Conservation (phyloP, 371 early-diverging fungal species). For the Syncephalastrum monosporum region DNA sequence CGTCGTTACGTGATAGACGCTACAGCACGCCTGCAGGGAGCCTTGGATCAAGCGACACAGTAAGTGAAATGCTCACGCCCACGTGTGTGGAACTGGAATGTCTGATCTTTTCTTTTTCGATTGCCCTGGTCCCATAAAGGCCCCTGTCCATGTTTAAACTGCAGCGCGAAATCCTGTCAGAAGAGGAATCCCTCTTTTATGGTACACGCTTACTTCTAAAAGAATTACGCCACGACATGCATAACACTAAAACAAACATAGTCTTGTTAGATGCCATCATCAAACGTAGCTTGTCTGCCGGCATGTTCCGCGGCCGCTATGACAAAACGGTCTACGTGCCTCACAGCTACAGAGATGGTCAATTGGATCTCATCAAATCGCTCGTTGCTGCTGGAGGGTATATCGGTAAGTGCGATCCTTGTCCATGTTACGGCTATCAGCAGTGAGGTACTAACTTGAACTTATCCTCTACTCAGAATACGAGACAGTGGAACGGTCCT, state of each 20-base stretch:
- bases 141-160: conserved; percentile 22
- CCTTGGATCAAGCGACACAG: conserved; percentile 17
- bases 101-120: not conserved
- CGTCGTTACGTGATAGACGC: conserved; percentile 6
- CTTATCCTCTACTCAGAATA: conserved; percentile 19
- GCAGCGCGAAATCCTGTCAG: conserved; percentile 11
- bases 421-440: not conserved
- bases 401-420: conserved; percentile 20
- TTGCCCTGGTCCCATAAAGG: conserved; percentile 8
- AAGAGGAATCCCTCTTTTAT: conserved; percentile 23
- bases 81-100: not conserved
- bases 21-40: conserved; percentile 5
- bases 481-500: conserved; percentile 20
- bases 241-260: not conserved
- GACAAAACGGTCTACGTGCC: conserved; percentile 26
- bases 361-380: conserved; percentile 18
- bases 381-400: conserved; percentile 23
- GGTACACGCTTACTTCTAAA: conserved; percentile 12
- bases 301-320: conserved; percentile 22
- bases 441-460: not conserved
- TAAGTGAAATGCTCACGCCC: conserved; percentile 13
- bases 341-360: conserved; percentile 25
- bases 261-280: conserved; percentile 14
- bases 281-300: conserved; percentile 7
- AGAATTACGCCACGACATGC: not conserved